phyloP scores from a whole-genome alignment of 306 rosid genomes.

The Citrullus amarus region DNA sequence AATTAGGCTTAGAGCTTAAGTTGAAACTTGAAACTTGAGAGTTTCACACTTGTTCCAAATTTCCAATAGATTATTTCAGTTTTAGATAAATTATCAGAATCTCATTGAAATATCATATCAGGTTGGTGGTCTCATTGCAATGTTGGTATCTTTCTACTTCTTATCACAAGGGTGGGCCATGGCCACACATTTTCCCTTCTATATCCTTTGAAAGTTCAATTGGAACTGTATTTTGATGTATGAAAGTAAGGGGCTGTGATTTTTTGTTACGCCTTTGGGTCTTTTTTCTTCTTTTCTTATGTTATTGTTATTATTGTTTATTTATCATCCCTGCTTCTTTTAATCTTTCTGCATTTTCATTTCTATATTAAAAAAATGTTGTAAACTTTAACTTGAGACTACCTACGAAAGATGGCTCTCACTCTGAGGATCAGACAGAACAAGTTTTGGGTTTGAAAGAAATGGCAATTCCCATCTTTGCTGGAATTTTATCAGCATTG shows the following conservation, averaged over 20 bases:
- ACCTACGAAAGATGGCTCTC: constrained; percentile 66
- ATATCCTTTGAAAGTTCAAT: constrained; percentile 48
- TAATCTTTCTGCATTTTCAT: neutral
- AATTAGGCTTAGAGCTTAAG: neutral
- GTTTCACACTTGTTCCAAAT: neutral
- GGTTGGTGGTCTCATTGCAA: constrained; percentile 92
- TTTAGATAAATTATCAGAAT: constrained; percentile 15
- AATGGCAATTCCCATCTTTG: constrained; percentile 70
- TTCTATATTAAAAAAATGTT: constrained; percentile 7
- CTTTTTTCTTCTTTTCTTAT: neutral
- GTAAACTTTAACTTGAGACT: constrained; percentile 54
- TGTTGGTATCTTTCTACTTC: constrained; percentile 73
- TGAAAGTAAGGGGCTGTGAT: neutral
- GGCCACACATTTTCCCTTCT: constrained; percentile 70
- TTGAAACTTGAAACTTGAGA: neutral
- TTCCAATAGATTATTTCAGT: neutral
- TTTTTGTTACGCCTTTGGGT: neutral
- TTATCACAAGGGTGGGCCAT: constrained; percentile 96
- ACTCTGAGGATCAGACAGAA: constrained; percentile 46
- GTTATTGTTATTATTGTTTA: neutral
- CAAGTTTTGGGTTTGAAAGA: constrained; percentile 54
- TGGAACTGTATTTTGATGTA: constrained; percentile 11
- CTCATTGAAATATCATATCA: constrained; percentile 46
- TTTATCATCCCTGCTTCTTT: constrained; percentile 2
- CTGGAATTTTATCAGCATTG: constrained; percentile 80